phyloP scores from a whole-genome alignment of 2,329 filamentous ascomycete genomes.

The Microdochium paspali region DNA sequence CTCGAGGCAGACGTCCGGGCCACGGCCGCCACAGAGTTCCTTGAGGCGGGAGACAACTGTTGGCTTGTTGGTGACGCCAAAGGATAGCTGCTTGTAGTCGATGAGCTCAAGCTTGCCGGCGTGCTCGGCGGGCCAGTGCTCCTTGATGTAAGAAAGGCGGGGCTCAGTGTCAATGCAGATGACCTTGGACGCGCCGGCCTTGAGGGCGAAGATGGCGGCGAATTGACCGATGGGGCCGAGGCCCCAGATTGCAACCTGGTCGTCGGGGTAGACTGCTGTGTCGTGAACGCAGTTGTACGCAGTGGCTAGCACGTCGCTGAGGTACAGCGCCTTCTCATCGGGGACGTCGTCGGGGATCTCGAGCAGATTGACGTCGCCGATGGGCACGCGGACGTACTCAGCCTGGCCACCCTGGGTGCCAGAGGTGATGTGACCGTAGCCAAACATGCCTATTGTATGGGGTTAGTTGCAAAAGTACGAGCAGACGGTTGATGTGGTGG shows the following conservation, averaged over 20 bases:
- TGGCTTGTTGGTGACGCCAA: slow-evolving; percentile 45
- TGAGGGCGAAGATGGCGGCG: slow-evolving; percentile 63
- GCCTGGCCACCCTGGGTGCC: slow-evolving; percentile 84
- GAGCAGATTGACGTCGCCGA: slow-evolving; percentile 72
- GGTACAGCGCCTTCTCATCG: slow-evolving; percentile 74
- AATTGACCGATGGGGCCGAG: slow-evolving; percentile 83
- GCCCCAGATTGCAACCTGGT: slow-evolving; percentile 77
- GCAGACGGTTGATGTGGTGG: slow-evolving; percentile 14
- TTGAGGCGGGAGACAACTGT: slow-evolving; percentile 66
- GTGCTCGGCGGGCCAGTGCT: slow-evolving; percentile 42
- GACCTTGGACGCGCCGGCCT: slow-evolving; percentile 65
- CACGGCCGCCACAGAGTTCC: slow-evolving; percentile 61
- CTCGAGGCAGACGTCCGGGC: slow-evolving; percentile 60
- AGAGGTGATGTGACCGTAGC: slow-evolving; percentile 71
- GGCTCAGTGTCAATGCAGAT: slow-evolving; percentile 71
- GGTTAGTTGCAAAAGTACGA: slow-evolving; percentile 8
- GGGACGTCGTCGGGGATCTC: slow-evolving; percentile 70
- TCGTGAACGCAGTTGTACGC: slow-evolving; percentile 78
- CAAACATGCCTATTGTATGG: slow-evolving; percentile 43
- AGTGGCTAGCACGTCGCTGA: slow-evolving; percentile 73
- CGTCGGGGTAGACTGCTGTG: slow-evolving; percentile 67
- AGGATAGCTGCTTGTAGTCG: slow-evolving; percentile 53
- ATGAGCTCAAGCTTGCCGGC: slow-evolving; percentile 52
- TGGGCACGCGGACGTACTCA: slow-evolving; percentile 76
- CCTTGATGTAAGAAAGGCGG: slow-evolving; percentile 59